A percentile compares a stretch with the other conserved stretches of the same genome.
Conservation (phyloP, 371 early-diverging fungal species). For the Coemansia sp. region DNA sequence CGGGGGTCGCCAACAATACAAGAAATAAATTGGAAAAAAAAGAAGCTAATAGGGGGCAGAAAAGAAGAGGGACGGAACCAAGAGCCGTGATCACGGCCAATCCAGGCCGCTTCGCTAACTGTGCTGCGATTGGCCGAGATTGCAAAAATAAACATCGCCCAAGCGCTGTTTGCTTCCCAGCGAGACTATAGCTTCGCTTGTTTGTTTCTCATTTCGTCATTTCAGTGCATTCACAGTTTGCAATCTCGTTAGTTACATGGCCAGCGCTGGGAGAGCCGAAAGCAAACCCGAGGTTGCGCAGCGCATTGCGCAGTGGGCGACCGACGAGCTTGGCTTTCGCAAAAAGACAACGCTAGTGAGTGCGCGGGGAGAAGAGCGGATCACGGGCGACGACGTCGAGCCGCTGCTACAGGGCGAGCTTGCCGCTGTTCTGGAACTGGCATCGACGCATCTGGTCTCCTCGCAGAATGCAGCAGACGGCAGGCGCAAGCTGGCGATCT, state of each 20-base stretch:
- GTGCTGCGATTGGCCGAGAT: slow-evolving; percentile 1
- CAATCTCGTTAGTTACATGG: slow-evolving; percentile 2
- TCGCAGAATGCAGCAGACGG: slow-evolving; percentile 16
- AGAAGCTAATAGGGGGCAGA: neutral
- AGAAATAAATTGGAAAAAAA: neutral
- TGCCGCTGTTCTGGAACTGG: slow-evolving; percentile 21
- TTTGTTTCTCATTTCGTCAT: neutral
- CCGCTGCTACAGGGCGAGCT: slow-evolving; percentile 45
- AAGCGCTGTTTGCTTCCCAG: neutral
- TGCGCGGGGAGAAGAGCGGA: slow-evolving; percentile 46
- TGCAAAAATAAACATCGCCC: slow-evolving; percentile 1
- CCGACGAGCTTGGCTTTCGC: slow-evolving; percentile 50
- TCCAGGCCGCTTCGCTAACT: neutral
- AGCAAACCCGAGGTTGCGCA: slow-evolving; percentile 33
- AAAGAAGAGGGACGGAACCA: slow-evolving; percentile 1
- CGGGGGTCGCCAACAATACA: neutral
- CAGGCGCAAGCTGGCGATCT: slow-evolving; percentile 23
- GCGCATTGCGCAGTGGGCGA: slow-evolving; percentile 47
- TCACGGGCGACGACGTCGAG: slow-evolving; percentile 35
- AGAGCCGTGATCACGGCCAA: neutral
- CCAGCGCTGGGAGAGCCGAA: neutral
- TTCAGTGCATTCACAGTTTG: too few relatives aligned
- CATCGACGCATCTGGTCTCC: slow-evolving; percentile 35
- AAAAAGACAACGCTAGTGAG: slow-evolving; percentile 37
- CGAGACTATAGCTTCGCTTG: neutral